Conservation (phyloP, 306 rosid species). For the Spatholobus suberectus region DNA sequence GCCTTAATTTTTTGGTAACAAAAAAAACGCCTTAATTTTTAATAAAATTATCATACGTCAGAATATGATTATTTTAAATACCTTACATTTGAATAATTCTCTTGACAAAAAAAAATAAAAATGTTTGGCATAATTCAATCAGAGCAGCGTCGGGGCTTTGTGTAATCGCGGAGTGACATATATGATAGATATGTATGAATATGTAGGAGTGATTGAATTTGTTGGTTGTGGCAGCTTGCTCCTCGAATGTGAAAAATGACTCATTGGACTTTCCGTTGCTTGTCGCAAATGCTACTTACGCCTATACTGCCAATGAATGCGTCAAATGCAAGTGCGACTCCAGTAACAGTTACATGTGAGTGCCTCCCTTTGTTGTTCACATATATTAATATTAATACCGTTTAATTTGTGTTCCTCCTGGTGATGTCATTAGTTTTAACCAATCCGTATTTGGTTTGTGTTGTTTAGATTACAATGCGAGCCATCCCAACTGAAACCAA, state of each 20-base stretch:
- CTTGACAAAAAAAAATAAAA: no score
- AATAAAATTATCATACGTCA: no score
- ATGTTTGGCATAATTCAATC: background rate
- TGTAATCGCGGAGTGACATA: background rate
- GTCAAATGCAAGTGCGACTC: constrained; percentile 70
- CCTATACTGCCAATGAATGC: constrained; percentile 69
- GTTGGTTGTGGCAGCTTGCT: constrained; percentile 61
- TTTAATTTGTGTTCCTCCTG: background rate
- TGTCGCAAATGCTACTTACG: constrained; percentile 56
- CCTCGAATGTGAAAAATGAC: constrained; percentile 47
- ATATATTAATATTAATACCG: background rate
- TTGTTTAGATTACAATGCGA: constrained; percentile 66
- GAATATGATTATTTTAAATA: no score
- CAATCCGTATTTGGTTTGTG: background rate
- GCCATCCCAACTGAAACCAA: constrained; percentile 56
- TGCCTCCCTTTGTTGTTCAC: background rate
- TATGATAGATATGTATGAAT: background rate
- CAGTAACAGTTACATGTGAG: constrained; percentile 56
- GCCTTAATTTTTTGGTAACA: no score
- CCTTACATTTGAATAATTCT: no score
- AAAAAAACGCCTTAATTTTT: no score
- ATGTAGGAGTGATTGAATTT: background rate
- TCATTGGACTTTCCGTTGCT: constrained; percentile 68
- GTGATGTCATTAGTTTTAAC: background rate
- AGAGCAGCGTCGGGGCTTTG: background rate